Percentiles rank a stretch among this genome's conserved stretches.
Conservation (phyloP, 495 filamentous ascomycete genomes). For the Alectoria sarmentosa region DNA sequence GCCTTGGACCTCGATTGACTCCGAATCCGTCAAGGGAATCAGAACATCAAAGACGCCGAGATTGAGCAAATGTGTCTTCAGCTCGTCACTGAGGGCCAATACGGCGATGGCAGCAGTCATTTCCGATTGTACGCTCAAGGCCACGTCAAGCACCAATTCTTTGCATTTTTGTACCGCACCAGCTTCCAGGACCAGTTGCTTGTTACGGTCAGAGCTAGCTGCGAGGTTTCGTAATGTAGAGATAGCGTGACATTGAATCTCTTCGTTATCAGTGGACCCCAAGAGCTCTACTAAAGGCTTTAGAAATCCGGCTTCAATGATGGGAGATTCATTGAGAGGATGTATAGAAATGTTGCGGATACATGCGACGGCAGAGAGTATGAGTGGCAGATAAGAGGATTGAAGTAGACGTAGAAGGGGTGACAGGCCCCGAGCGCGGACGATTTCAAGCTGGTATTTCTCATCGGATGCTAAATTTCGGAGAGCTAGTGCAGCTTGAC, state of each 20-base stretch:
- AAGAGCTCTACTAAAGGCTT: conserved; percentile 89
- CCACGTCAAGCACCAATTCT: conserved; percentile 87
- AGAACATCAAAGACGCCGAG: conserved; percentile 94
- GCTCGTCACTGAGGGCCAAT: conserved; percentile 90
- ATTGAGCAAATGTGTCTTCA: conserved; percentile 85
- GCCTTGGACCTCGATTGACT: conserved; percentile 95
- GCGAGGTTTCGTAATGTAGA: conserved; percentile 94
- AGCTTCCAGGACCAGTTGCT: conserved; percentile 89
- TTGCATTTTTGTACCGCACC: conserved; percentile 98
- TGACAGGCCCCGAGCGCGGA: conserved; percentile 73
- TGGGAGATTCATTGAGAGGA: conserved; percentile 97
- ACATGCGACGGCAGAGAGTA: conserved; percentile 93
- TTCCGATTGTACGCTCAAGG: conserved; percentile 91
- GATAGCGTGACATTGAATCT: conserved; percentile 98
- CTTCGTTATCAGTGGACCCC: conserved; percentile 93
- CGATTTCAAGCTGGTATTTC: conserved; percentile 97
- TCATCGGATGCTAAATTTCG: conserved; percentile 96
- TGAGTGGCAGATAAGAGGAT: conserved; percentile 90
- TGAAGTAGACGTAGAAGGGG: conserved; percentile 84
- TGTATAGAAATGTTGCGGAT: conserved; percentile 99
- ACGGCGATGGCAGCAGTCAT: conserved; percentile 99
- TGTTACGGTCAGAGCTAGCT: conserved; percentile 94
- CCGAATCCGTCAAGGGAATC: conserved; percentile 88
- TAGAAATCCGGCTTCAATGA: conserved; percentile 95
- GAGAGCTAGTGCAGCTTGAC: conserved; percentile 89